These are phyloP conservation scores for Pichia terricola DNA, from an alignment of 1,139 yeast species.

Conservation along the genomic window DNA sequence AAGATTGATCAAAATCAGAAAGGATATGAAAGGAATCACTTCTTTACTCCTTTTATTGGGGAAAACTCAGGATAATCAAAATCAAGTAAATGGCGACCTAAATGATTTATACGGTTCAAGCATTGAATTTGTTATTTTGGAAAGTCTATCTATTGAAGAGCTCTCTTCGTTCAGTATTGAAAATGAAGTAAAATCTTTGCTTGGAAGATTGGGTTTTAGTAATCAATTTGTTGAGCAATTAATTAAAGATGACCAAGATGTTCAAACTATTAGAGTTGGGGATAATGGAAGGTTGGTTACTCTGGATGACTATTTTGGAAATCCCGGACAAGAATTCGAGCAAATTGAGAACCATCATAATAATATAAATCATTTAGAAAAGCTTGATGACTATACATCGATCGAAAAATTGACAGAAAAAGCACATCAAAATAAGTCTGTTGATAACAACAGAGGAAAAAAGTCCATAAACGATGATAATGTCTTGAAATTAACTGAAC, in stretches of 20 bases:
- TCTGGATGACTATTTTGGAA: slow-evolving; percentile 21
- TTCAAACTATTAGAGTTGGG: slow-evolving; percentile 21
- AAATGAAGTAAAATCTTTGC: not conserved
- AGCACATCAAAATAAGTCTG: not conserved
- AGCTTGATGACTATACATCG: not conserved
- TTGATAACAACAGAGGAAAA: not conserved
- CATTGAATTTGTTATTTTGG: slow-evolving; percentile 53
- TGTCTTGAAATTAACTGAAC: slow-evolving; percentile 11
- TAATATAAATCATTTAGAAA: not conserved
- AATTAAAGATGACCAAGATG: slow-evolving; percentile 25
- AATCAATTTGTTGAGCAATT: slow-evolving; percentile 22
- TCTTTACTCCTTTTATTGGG: slow-evolving; percentile 36
- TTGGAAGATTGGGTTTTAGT: slow-evolving; percentile 16
- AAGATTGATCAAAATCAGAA: slow-evolving; percentile 48
- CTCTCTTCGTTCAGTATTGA: slow-evolving; percentile 10
- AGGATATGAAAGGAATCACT: slow-evolving; percentile 47
- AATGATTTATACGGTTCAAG: slow-evolving; percentile 40
- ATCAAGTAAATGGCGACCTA: not conserved
- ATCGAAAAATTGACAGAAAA: not conserved
- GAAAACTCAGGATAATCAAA: slow-evolving; percentile 5
- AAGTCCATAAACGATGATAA: slow-evolving; percentile 2
- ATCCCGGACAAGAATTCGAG: slow-evolving; percentile 4
- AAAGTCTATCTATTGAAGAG: slow-evolving; percentile 28
- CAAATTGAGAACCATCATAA: slow-evolving; percentile 2
- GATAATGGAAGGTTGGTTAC: slow-evolving; percentile 22